These are phyloP conservation scores for Tulasnella sp. DNA, from an alignment of 768 basidiomycete species.

Conservation along the genomic window DNA sequence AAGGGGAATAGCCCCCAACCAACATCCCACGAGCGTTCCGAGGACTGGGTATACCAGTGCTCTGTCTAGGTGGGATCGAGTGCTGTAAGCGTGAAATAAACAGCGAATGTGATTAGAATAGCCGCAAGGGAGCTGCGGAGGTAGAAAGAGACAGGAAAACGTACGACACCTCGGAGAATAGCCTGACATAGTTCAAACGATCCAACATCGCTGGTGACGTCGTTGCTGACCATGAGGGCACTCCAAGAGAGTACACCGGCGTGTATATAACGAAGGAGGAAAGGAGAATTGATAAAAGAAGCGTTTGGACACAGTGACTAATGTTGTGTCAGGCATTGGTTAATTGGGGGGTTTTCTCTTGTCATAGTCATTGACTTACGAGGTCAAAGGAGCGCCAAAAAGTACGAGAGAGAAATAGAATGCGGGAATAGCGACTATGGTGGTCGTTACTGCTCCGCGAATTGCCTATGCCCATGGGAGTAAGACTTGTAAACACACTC, in stretches of 20 bases:
- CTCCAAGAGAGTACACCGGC: constrained; percentile 59
- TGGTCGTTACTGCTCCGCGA: constrained; percentile 41
- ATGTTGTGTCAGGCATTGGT: no score
- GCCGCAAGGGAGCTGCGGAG: background rate
- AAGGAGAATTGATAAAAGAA: constrained; percentile 56
- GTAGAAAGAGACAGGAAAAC: constrained; percentile 28
- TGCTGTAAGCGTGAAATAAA: constrained; percentile 28
- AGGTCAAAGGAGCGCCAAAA: constrained; percentile 64
- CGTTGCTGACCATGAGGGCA: constrained; percentile 36
- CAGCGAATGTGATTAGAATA: background rate
- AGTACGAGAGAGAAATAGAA: constrained; percentile 45
- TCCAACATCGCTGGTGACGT: constrained; percentile 37
- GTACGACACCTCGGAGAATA: constrained; percentile 76
- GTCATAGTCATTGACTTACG: no score
- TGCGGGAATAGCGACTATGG: constrained; percentile 38
- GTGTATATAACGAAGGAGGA: constrained; percentile 55
- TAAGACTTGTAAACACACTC: background rate
- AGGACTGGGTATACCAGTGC: constrained; percentile 69
- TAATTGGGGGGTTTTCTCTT: no score
- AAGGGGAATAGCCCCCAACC: constrained; percentile 74
- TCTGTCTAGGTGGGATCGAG: constrained; percentile 59
- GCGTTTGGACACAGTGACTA: constrained; percentile 51
- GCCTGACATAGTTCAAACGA: constrained; percentile 59
- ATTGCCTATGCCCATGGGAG: constrained; percentile 34
- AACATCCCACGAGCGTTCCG: constrained; percentile 63